Evolutionary conservation across 495 filamentous ascomycete genomes (phyloP).

Genomic region (Penicillium samsonianum): DNA sequence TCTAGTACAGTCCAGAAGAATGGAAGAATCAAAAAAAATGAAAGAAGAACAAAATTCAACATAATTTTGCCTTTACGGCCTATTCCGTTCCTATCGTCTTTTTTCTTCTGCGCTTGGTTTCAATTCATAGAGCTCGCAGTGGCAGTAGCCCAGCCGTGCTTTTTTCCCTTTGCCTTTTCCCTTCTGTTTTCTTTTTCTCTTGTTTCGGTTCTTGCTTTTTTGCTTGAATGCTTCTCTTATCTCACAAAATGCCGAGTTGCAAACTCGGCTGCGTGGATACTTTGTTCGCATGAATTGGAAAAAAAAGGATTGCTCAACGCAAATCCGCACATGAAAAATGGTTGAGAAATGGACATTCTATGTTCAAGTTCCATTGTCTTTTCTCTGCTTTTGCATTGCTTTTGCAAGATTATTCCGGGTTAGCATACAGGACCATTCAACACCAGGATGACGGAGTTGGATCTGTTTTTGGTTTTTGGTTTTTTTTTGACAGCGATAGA

Average conservation of each 20-base stretch:
- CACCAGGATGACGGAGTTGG: constrained; percentile 12
- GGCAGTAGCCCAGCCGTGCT: neutral
- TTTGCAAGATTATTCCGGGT: constrained; percentile 5
- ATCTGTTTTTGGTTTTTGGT: neutral
- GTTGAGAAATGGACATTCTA: neutral
- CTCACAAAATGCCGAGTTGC: neutral
- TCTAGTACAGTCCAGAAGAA: constrained; percentile 10
- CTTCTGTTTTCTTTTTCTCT: constrained; percentile 8
- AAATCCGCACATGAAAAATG: neutral
- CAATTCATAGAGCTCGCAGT: constrained; percentile 6
- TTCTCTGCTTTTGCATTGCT: constrained; percentile 2
- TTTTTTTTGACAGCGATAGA: neutral
- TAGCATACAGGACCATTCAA: constrained; percentile 15
- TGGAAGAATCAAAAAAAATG: constrained; percentile 13
- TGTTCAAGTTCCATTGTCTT: neutral
- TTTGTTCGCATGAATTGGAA: neutral
- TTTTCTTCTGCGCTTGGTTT: neutral
- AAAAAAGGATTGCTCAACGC: neutral
- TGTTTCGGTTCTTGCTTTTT: neutral
- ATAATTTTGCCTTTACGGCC: constrained; percentile 28
- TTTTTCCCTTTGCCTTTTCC: constrained; percentile 1
- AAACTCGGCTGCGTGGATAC: neutral
- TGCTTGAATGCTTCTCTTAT: neutral
- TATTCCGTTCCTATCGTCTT: neutral
- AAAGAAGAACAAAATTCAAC: constrained; percentile 39